Evolutionary conservation across 352 stramenopile genomes (phyloP), one percentile per base, ranked within the genome.

Genomic region (Phytophthora sp.): DNA sequence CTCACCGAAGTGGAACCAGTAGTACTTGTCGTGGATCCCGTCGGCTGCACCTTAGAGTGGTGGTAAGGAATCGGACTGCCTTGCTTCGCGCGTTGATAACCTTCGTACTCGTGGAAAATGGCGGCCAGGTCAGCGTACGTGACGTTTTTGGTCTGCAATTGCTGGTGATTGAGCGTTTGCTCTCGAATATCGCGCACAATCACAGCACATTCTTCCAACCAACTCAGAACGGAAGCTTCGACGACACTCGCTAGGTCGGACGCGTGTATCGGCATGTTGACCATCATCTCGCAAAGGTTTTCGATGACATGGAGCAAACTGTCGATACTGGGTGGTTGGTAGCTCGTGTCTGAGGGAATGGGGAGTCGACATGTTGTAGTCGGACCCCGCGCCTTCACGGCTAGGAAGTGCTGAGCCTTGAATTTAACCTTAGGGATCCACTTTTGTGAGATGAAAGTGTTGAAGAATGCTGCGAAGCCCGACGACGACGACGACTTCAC

Each of bases 151-250:
- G 27, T 59, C 64, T 90, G 78, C 18, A 86, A 61, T 42, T 87
- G 77, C 9, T 79, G 69, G 49, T 93, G 74, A 41, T 95, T 95
- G 11, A 91, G 66, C 18, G 83, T 93, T 13, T 71, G 73, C 29
- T 94, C 82, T n/a, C 83, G 78, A 47, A 94, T 92, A 49, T 91
- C 86, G 23, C 85, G 89, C 29, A 82, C 85, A 31, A 95, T 92
- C 4, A 64, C 63, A 0, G 75, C 60, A 44, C 85, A 93, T 41
- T 95, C 84, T 30, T 93, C 80, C 9, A 93, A 58, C 79, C 84
- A 94, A 39, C 81, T 90, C 31, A 83, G 27, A 4, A 93, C 75
- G 2, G 80, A 89, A 8, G 68, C 66, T 59, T 95, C 85, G 1
- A 93, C 57, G 7, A 94, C 82, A 18, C 72, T 63, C 3, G 89